phyloP scores from a whole-genome alignment of 2,329 filamentous ascomycete genomes.

The Cercospora nicotianae region DNA sequence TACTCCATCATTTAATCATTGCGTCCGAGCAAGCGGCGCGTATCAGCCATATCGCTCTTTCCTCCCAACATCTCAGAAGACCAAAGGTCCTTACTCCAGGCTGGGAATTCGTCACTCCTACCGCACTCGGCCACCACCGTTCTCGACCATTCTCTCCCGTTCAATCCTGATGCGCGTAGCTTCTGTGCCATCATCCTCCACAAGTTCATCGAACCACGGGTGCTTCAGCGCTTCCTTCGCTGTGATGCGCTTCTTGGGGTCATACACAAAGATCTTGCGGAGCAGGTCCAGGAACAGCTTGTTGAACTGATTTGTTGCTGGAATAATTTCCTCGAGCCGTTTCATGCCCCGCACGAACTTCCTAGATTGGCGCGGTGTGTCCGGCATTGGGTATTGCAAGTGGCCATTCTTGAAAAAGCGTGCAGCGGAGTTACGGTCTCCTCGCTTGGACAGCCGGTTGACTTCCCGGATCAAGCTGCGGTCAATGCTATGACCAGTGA shows the following conservation, averaged over 20 bases:
- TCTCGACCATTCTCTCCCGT: constrained; percentile 30
- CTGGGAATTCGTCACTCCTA: constrained; percentile 2
- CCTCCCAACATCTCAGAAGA: not conserved
- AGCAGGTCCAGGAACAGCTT: constrained; percentile 63
- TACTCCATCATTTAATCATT: constrained; percentile 13
- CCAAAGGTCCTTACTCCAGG: not conserved
- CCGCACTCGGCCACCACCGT: constrained; percentile 18
- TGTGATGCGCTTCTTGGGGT: constrained; percentile 64
- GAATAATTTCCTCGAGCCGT: constrained; percentile 61
- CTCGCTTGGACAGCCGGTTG: constrained; percentile 31
- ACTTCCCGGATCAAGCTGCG: constrained; percentile 38
- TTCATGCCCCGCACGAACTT: constrained; percentile 72
- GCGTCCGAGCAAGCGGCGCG: not conserved
- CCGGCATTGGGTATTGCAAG: constrained; percentile 63
- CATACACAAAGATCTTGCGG: constrained; percentile 64
- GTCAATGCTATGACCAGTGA: constrained; percentile 37
- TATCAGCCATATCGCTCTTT: not conserved
- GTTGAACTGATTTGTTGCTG: constrained; percentile 58
- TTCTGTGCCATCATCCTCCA: constrained; percentile 67
- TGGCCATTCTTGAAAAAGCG: constrained; percentile 46
- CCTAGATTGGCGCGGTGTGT: constrained; percentile 62
- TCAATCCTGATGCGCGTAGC: constrained; percentile 55
- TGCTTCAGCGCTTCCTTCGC: constrained; percentile 66
- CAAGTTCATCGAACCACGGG: constrained; percentile 64
- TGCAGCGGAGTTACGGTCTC: constrained; percentile 33